These are phyloP conservation scores for Marasmius sp. DNA, from an alignment of 1,284 basidiomycete genomes.

Conservation along the genomic window DNA sequence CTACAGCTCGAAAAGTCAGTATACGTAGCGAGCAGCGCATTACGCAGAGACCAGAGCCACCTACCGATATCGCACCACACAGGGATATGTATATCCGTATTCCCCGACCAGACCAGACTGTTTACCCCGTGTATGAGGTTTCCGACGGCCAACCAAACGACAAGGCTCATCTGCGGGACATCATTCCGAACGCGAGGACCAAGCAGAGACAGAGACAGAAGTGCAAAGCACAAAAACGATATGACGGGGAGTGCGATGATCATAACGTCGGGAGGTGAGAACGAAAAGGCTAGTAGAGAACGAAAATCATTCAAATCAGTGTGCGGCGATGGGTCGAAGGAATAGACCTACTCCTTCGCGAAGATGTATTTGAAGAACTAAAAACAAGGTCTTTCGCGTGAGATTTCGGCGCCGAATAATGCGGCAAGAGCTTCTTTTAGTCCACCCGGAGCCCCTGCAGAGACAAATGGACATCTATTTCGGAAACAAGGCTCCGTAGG, in stretches of 20 bases:
- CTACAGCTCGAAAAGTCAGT: conserved; percentile 6
- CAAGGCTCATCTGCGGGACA: conserved; percentile 17
- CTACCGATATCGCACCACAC: conserved; percentile 37
- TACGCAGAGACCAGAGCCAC: conserved; percentile 9
- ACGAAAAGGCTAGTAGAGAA: not conserved
- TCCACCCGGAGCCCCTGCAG: not conserved
- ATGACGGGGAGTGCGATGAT: conserved; percentile 16
- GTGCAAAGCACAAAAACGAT: conserved; percentile 13
- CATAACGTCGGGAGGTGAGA: conserved; percentile 11
- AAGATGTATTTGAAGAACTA: conserved; percentile 3
- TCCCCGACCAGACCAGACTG: conserved; percentile 27
- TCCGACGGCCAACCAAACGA: conserved; percentile 28
- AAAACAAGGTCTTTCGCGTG: conserved; percentile 12
- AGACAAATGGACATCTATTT: conserved; percentile 13
- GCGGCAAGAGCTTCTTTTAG: not conserved
- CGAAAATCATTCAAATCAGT: conserved; percentile 6
- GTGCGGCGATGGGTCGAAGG: not conserved
- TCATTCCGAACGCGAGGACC: conserved; percentile 9
- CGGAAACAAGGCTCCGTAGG: conserved; percentile 8
- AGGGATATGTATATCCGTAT: conserved; percentile 18
- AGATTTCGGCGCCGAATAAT: not conserved
- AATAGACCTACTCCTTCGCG: not conserved
- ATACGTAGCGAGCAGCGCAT: not conserved
- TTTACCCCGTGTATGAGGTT: conserved; percentile 31
- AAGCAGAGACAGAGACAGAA: conserved; percentile 9